Evolutionary conservation across 805 yeast species (phyloP).

Genomic region (Suhomyces xylopsoci): DNA sequence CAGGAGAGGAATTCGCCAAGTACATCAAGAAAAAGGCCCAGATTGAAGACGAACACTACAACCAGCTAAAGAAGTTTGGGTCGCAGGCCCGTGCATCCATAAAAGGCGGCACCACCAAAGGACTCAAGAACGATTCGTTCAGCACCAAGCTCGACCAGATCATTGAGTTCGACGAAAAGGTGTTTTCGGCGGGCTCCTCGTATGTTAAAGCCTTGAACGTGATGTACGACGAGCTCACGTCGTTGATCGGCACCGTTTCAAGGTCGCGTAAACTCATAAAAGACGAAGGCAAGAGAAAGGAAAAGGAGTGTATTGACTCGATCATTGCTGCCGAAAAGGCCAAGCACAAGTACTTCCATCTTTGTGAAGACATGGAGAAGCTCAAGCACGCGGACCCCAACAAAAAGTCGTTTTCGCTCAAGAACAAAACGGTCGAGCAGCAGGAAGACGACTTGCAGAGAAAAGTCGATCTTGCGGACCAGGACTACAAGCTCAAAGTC

Average conservation of each 20-base stretch:
- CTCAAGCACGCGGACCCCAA: slow-evolving; percentile 78
- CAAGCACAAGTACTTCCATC: slow-evolving; percentile 62
- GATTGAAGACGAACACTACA: slow-evolving; percentile 74
- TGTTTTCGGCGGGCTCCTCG: slow-evolving; percentile 64
- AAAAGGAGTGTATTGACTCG: slow-evolving; percentile 81
- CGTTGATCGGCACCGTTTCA: slow-evolving; percentile 67
- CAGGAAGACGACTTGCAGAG: slow-evolving; percentile 84
- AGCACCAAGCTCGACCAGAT: slow-evolving; percentile 63
- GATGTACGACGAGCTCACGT: slow-evolving; percentile 80
- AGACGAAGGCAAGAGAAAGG: slow-evolving; percentile 78
- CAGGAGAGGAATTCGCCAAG: slow-evolving; percentile 82
- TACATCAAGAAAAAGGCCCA: slow-evolving; percentile 75
- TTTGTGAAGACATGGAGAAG: slow-evolving; percentile 85
- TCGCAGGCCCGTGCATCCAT: slow-evolving; percentile 50
- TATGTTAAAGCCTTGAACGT: slow-evolving; percentile 76
- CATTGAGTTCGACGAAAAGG: slow-evolving; percentile 73
- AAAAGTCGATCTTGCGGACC: slow-evolving; percentile 81
- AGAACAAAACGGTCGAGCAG: slow-evolving; percentile 76
- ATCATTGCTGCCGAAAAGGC: slow-evolving; percentile 87
- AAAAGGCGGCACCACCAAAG: slow-evolving; percentile 32
- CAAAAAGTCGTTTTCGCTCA: slow-evolving; percentile 77
- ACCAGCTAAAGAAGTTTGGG: slow-evolving; percentile 70
- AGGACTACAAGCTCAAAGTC: slow-evolving; percentile 79
- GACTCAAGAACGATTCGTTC: slow-evolving; percentile 63
- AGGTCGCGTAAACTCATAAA: slow-evolving; percentile 72